These are phyloP conservation scores for Gracilaria gracilis DNA, from an alignment of 23 red algal genomes.

Conservation along the genomic window DNA sequence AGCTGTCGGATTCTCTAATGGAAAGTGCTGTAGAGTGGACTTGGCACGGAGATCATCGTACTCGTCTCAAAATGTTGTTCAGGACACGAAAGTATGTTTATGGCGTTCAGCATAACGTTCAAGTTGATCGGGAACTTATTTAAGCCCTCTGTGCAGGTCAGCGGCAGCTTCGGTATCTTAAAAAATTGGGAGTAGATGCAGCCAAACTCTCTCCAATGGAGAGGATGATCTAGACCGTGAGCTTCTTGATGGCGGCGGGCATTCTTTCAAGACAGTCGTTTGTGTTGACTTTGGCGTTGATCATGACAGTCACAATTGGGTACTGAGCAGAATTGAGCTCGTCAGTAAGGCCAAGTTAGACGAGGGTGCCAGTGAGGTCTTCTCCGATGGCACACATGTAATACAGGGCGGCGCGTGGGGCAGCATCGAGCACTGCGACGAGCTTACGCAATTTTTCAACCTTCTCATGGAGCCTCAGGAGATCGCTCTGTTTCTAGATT, in stretches of 20 bases:
- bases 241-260: constrained; percentile 66
- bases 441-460: constrained; percentile 53
- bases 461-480: constrained; percentile 56
- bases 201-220: constrained; percentile 16
- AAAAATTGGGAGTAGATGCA: neutral
- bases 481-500: constrained; percentile 51
- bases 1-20: too few species aligned
- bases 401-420: constrained; percentile 63
- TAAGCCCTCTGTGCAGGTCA: constrained; percentile 59
- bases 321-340: constrained; percentile 50
- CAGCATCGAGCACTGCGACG: constrained; percentile 73
- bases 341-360: constrained; percentile 31
- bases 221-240: constrained; percentile 49
- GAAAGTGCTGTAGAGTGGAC: constrained; percentile 2
- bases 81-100: constrained; percentile 42
- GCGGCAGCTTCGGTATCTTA: neutral
- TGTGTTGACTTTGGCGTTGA: constrained; percentile 66
- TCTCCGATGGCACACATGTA: constrained; percentile 62
- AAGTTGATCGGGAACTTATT: constrained; percentile 67
- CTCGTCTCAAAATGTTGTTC: constrained; percentile 58
- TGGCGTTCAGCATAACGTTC: constrained; percentile 70
- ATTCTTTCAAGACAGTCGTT: constrained; percentile 59
- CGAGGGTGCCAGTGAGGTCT: constrained; percentile 64
- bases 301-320: constrained; percentile 54
- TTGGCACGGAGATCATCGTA: constrained; percentile 60